These are phyloP conservation scores for Dictyostelium brefeldianum DNA, from an alignment of 78 protist species.

Conservation along the genomic window DNA sequence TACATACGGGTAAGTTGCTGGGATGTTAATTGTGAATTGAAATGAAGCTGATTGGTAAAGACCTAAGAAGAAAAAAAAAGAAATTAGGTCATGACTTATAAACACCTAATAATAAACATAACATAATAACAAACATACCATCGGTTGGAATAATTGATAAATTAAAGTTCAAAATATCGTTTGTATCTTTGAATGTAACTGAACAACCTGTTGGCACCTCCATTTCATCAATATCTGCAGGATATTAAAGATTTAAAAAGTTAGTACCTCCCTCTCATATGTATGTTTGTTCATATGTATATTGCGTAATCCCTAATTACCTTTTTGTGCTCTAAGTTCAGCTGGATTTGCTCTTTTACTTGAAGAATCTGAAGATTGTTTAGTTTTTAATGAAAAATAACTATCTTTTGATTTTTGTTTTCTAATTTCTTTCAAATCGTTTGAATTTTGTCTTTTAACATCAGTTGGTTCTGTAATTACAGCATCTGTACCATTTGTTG, in stretches of 20 bases:
- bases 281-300: not conserved
- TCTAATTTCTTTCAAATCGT: constrained; percentile 76
- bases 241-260: no score
- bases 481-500: constrained; percentile 29
- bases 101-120: not conserved
- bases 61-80: constrained; percentile 35
- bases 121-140: constrained; percentile 18
- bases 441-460: constrained; percentile 56
- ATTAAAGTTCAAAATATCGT: constrained; percentile 82
- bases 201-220: constrained; percentile 65
- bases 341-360: constrained; percentile 78
- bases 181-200: constrained; percentile 64
- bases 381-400: constrained; percentile 63
- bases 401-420: constrained; percentile 71
- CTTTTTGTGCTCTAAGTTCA: constrained; percentile 84
- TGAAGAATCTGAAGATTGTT: constrained; percentile 53
- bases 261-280: no score
- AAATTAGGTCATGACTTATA: constrained; percentile 9
- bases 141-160: constrained; percentile 82
- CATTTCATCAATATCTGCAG: constrained; percentile 84
- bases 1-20: constrained; percentile 88
- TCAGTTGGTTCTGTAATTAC: constrained; percentile 41
- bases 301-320: no score
- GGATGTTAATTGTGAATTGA: constrained; percentile 82
- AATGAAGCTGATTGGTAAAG: constrained; percentile 80